Evolutionary conservation across 2,329 filamentous ascomycete species (phyloP).

Genomic region (Exophiala bonariae): DNA sequence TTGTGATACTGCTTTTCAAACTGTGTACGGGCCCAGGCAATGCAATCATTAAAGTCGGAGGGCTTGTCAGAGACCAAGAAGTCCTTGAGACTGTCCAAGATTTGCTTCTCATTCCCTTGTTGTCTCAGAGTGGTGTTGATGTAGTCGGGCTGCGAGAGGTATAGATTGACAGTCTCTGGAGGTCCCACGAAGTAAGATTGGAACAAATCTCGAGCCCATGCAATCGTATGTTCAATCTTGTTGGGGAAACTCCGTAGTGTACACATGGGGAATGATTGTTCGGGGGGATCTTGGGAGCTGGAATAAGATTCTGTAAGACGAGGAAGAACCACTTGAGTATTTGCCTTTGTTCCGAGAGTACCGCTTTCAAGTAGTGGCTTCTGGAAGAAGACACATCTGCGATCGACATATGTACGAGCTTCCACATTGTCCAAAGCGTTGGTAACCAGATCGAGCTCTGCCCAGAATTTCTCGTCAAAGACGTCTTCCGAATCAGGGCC

Average conservation of each 20-base stretch:
- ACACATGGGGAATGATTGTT: constrained; percentile 99
- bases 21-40: constrained; percentile 88
- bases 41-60: constrained; percentile 90
- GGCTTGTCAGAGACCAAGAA: constrained; percentile 91
- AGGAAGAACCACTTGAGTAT: constrained; percentile 93
- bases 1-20: constrained; percentile 98
- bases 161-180: constrained; percentile 90
- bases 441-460: constrained; percentile 81
- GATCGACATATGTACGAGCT: constrained; percentile 92
- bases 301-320: constrained; percentile 95
- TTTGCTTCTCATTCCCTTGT: constrained; percentile 91
- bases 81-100: constrained; percentile 84
- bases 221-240: constrained; percentile 97
- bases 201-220: constrained; percentile 95
- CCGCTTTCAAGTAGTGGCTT: constrained; percentile 96
- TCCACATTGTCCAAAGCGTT: constrained; percentile 98
- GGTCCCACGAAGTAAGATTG: constrained; percentile 92
- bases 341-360: constrained; percentile 97
- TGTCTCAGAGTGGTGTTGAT: constrained; percentile 85
- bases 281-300: constrained; percentile 92
- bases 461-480: constrained; percentile 94
- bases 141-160: constrained; percentile 88
- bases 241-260: constrained; percentile 97
- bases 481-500: constrained; percentile 88
- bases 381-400: constrained; percentile 96